Base-by-base conservation (phyloP, 208 protist genomes). In the Blastocrithidia nonstop region DNA sequence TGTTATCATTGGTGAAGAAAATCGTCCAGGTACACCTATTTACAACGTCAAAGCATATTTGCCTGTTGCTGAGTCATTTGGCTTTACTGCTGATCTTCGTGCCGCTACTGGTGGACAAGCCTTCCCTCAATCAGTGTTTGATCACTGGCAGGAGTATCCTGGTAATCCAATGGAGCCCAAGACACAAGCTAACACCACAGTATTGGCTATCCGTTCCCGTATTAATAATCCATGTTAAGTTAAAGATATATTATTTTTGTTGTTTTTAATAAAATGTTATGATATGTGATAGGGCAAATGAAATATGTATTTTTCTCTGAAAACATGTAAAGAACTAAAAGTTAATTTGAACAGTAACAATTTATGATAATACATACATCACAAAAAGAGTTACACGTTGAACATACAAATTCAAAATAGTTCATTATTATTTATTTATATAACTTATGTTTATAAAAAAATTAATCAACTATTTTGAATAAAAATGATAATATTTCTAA, bases 1-100 rank as follows among this genome's bases (percentile, higher is more conserved):
- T 77, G 54, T 88, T 31, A 94, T 99, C 39, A 78, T 98, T 58
- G 84, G 72, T 54, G 95, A 98, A 72, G 87, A 96, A 56, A 91
- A 94, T 54, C 78, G 93, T 57, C 64, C 77, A 19, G 97, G 96
- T 44, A 98, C 93, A 27, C 95, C 94, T 45, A 72, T 99, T 43
- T 95, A 93, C 75, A 93, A 89, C 55, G 64, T 99, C 57, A 95
- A 96, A 66, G 95, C 95, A 36, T 93, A 98, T 75, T 71, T 99
- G 37, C 97, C 98, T 23, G 97, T 99, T 41, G 71, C 82, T 19
- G 97, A 99, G 74, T 99, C 96, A 8, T 99, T 99, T 79, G 97
- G 94, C 51, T 73, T 88, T 57, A 98, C 92, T 43, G 77, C 82
- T 24, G 96, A 97, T 50, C 89, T 99, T 2, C 90, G 96, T 59